Evolutionary conservation across 306 rosid species (phyloP).

Genomic region (Betula pendula): DNA sequence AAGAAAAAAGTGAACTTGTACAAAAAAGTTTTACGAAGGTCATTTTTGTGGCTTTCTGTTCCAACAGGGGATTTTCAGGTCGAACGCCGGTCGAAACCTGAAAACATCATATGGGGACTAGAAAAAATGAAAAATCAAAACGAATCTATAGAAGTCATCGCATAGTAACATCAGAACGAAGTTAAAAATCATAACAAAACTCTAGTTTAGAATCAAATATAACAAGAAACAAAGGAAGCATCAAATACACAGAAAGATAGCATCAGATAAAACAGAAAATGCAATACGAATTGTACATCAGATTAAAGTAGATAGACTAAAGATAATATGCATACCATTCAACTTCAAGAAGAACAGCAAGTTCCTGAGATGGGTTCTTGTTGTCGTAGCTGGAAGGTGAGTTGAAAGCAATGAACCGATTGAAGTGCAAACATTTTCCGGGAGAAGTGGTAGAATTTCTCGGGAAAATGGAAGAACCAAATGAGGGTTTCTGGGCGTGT

Average conservation of each 20-base stretch:
- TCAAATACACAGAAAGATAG: background rate
- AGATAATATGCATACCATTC: conserved; percentile 56
- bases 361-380: conserved; percentile 41
- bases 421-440: conserved; percentile 40
- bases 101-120: background rate
- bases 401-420: conserved; percentile 38
- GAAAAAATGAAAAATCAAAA: background rate
- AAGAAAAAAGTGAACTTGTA: no score
- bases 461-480: conserved; percentile 11
- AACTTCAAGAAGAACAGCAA: conserved; percentile 86
- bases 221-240: background rate
- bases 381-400: conserved; percentile 33
- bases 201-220: background rate
- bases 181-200: background rate
- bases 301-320: background rate
- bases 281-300: background rate
- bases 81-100: no score
- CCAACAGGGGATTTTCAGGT: no score
- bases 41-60: no score
- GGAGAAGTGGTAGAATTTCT: conserved; percentile 27
- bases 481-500: background rate
- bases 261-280: background rate
- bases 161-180: background rate
- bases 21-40: no score
- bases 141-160: background rate